Conservation (phyloP, 768 basidiomycete species). For the Pleurotus tuoliensis region DNA sequence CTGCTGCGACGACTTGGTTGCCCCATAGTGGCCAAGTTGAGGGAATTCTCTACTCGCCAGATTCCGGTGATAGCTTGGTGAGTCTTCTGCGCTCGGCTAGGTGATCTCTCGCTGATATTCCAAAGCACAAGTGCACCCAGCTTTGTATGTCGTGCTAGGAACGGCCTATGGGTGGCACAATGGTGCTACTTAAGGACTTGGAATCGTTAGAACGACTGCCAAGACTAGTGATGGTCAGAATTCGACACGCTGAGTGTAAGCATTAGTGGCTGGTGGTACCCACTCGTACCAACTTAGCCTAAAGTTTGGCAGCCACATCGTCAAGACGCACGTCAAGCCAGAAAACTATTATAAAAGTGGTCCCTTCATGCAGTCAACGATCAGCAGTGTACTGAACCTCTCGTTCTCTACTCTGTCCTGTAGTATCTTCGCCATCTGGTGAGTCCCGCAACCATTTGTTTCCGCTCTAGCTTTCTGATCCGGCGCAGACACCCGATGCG, state of each 20-base stretch:
- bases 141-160: background rate
- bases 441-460: background rate
- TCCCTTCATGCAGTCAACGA: background rate
- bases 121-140: too few relatives aligned
- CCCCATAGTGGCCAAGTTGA: too few relatives aligned
- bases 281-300: background rate
- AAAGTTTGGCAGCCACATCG: background rate
- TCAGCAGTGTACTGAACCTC: slow-evolving; percentile 4
- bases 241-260: background rate
- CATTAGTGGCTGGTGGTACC: background rate
- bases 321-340: slow-evolving; percentile 3
- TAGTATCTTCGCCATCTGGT: slow-evolving; percentile 6
- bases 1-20: too few relatives aligned
- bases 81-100: too few relatives aligned
- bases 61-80: too few relatives aligned
- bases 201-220: background rate
- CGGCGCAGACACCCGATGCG: background rate
- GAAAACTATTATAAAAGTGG: background rate
- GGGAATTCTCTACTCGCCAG: too few relatives aligned
- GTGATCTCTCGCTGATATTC: too few relatives aligned
- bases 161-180: background rate
- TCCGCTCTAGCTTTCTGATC: background rate
- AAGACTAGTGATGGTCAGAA: slow-evolving; percentile 3
- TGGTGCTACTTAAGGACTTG: background rate
- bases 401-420: slow-evolving; percentile 4